These are phyloP conservation scores for Lichtheimia ramosa DNA, from an alignment of 371 early-diverging fungal genomes.

Conservation along the genomic window DNA sequence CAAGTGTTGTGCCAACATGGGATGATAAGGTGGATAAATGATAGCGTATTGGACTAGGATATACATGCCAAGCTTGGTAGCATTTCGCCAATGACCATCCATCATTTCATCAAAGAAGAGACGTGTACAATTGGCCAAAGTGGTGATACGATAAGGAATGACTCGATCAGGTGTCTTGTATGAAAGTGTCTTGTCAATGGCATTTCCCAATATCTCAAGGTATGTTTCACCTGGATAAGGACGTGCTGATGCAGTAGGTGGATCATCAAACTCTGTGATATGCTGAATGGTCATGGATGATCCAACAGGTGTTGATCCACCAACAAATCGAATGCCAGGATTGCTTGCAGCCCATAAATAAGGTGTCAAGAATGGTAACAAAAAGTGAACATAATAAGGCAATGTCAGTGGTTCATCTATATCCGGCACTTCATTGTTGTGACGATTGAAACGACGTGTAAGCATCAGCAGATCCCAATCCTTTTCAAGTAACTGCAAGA, in stretches of 20 bases:
- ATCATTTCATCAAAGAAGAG: conserved; percentile 42
- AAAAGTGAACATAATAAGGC: conserved; percentile 28
- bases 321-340: conserved; percentile 7
- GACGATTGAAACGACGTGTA: conserved; percentile 31
- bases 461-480: conserved; percentile 38
- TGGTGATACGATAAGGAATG: conserved; percentile 34
- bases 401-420: conserved; percentile 18
- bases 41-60: conserved; percentile 66
- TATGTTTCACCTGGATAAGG: conserved; percentile 28
- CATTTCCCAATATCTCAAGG: conserved; percentile 22
- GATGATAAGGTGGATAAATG: conserved; percentile 73
- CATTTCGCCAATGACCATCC: conserved; percentile 46
- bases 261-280: conserved; percentile 37
- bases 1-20: conserved; percentile 68
- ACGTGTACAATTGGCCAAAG: conserved; percentile 28
- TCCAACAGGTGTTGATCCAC: conserved; percentile 2
- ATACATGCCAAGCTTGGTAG: conserved; percentile 58
- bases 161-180: conserved; percentile 16
- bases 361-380: conserved; percentile 29
- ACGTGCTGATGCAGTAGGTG: conserved; percentile 21
- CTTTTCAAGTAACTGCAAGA: conserved; percentile 16
- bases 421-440: conserved; percentile 23
- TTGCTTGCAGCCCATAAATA: conserved; percentile 33
- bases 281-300: conserved; percentile 6
- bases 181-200: conserved; percentile 18